Evolutionary conservation across 768 basidiomycete species (phyloP).

Genomic region (Austroboletus festivus): DNA sequence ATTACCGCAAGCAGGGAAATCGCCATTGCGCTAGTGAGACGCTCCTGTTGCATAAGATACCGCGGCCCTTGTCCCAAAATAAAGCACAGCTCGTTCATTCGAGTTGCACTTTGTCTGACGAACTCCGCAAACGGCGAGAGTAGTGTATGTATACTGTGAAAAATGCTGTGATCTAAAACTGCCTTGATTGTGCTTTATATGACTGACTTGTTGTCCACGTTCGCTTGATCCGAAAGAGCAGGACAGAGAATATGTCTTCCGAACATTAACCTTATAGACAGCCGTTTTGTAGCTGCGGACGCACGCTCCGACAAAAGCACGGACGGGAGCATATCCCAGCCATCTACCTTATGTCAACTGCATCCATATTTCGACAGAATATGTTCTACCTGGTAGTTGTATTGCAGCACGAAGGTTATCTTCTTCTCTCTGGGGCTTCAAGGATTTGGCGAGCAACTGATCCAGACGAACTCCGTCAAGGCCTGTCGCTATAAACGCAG

Average conservation of each 20-base stretch:
- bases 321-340: conserved; percentile 46
- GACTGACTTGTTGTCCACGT: conserved; percentile 22
- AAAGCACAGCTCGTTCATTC: conserved; percentile 10
- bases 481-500: conserved; percentile 30
- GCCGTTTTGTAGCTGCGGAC: conserved; percentile 60
- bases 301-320: conserved; percentile 45
- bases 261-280: conserved; percentile 55
- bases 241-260: conserved; percentile 52
- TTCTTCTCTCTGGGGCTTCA: conserved; percentile 43
- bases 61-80: conserved; percentile 1
- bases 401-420: conserved; percentile 55
- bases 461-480: conserved; percentile 10
- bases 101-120: conserved; percentile 18
- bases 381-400: conserved; percentile 60
- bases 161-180: background rate
- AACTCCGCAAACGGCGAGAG: conserved; percentile 18
- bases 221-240: conserved; percentile 23
- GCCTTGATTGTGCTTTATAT: background rate
- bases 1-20: conserved; percentile 38
- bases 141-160: conserved; percentile 12
- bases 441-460: conserved; percentile 23
- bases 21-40: conserved; percentile 33
- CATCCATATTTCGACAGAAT: background rate
- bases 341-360: conserved; percentile 38
- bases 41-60: conserved; percentile 25